phyloP scores from a whole-genome alignment of 441 rosid genomes.

The Brassica hybrid region DNA sequence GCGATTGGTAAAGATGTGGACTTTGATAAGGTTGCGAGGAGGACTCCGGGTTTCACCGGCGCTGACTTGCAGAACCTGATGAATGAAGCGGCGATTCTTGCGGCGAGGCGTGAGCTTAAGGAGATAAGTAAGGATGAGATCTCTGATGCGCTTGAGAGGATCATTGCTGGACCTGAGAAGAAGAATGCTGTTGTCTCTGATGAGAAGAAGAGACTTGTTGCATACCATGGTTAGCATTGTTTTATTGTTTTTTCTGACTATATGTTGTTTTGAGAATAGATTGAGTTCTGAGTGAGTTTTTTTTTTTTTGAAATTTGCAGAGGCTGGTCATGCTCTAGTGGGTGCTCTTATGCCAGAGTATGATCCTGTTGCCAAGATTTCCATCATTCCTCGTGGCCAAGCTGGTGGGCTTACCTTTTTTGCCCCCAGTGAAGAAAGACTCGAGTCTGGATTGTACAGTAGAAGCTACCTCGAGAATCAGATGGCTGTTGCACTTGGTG shows the following conservation, averaged over 20 bases:
- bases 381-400: slow-evolving; percentile 29
- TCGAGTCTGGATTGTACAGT: slow-evolving; percentile 29
- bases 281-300: neutral
- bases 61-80: slow-evolving; percentile 28
- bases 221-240: slow-evolving; percentile 21
- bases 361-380: slow-evolving; percentile 25
- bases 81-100: slow-evolving; percentile 31
- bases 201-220: slow-evolving; percentile 29
- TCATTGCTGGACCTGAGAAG: slow-evolving; percentile 34
- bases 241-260: neutral
- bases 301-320: slow-evolving; percentile 6
- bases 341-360: slow-evolving; percentile 32
- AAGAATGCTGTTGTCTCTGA: slow-evolving; percentile 33
- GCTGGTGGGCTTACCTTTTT: slow-evolving; percentile 30
- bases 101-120: slow-evolving; percentile 27
- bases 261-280: neutral
- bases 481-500: slow-evolving; percentile 32
- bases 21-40: slow-evolving; percentile 29
- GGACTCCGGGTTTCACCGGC: slow-evolving; percentile 26
- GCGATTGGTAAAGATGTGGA: slow-evolving; percentile 32
- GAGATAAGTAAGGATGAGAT: slow-evolving; percentile 28
- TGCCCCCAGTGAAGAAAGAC: slow-evolving; percentile 26
- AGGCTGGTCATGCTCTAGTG: slow-evolving; percentile 27
- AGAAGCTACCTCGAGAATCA: slow-evolving; percentile 32
- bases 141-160: slow-evolving; percentile 33